phyloP scores from a whole-genome alignment of 1,139 yeast species.

The Meyerozyma athensensis region DNA sequence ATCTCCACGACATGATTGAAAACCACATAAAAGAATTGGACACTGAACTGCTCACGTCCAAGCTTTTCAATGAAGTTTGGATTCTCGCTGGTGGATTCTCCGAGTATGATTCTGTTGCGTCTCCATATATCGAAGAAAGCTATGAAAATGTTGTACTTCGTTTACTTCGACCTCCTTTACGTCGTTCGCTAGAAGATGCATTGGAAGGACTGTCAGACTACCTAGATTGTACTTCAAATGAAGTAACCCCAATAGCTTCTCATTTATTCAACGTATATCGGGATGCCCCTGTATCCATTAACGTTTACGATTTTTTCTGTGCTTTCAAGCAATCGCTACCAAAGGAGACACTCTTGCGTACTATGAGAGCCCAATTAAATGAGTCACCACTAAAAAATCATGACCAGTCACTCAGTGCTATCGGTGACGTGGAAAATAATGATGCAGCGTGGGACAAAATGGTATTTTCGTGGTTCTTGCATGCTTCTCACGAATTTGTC shows the following conservation, averaged over 20 bases:
- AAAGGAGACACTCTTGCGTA: conserved; percentile 26
- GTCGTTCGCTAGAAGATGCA: conserved; percentile 28
- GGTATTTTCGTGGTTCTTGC: conserved; percentile 40
- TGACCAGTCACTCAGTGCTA: neutral
- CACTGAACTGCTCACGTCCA: neutral
- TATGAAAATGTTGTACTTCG: conserved; percentile 35
- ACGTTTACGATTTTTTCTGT: conserved; percentile 70
- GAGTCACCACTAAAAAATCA: neutral
- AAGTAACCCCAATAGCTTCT: conserved; percentile 48
- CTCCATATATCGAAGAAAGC: conserved; percentile 31
- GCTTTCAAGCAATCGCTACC: conserved; percentile 62
- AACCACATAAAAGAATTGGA: neutral
- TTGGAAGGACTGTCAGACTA: conserved; percentile 28
- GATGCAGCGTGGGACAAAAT: conserved; percentile 23
- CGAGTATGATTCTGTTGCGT: conserved; percentile 14
- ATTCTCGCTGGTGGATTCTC: conserved; percentile 31
- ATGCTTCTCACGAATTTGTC: conserved; percentile 37
- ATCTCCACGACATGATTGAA: neutral
- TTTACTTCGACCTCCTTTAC: conserved; percentile 34
- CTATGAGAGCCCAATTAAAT: conserved; percentile 4
- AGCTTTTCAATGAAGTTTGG: conserved; percentile 36
- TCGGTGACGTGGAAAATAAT: conserved; percentile 7
- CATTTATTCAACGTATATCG: conserved; percentile 66
- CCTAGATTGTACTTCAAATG: conserved; percentile 5
- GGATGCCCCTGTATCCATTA: conserved; percentile 73